phyloP scores from a whole-genome alignment of 441 rosid genomes.

The Corymbia citriodora region DNA sequence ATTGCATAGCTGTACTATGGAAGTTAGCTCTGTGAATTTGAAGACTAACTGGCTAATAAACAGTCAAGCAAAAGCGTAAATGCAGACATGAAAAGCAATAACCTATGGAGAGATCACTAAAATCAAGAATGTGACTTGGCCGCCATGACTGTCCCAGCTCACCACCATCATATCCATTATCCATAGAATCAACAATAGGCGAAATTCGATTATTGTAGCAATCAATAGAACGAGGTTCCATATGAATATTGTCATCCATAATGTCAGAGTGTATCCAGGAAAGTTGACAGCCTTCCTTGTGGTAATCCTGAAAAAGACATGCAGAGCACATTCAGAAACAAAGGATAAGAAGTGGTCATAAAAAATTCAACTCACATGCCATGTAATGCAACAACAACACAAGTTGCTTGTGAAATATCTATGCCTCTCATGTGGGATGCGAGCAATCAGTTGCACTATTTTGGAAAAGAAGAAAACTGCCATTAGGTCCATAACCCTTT shows the following conservation, averaged over 20 bases:
- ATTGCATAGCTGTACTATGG: not conserved
- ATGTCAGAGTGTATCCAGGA: constrained; percentile 93
- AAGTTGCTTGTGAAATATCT: not conserved
- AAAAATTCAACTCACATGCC: not conserved
- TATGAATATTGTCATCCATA: constrained; percentile 89
- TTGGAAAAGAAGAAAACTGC: not conserved
- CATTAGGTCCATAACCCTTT: not conserved
- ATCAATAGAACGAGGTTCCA: constrained; percentile 44
- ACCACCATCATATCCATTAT: constrained; percentile 13
- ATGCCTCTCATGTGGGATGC: not conserved
- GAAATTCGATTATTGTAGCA: constrained; percentile 12
- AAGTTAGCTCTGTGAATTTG: not conserved
- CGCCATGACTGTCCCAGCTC: constrained; percentile 47
- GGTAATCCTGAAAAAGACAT: constrained; percentile 31
- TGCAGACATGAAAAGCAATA: constrained; percentile 10
- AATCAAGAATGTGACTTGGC: constrained; percentile 77
- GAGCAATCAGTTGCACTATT: not conserved
- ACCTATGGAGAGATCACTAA: constrained; percentile 80
- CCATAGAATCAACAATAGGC: constrained; percentile 6
- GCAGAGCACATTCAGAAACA: not conserved
- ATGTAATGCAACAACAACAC: not conserved
- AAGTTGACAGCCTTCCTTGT: constrained; percentile 32
- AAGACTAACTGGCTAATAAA: not conserved
- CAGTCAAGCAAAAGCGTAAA: not conserved
- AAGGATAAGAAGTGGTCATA: not conserved